These are phyloP conservation scores for Yarrowia yakushimensis DNA, from an alignment of 805 yeast species.

Conservation along the genomic window DNA sequence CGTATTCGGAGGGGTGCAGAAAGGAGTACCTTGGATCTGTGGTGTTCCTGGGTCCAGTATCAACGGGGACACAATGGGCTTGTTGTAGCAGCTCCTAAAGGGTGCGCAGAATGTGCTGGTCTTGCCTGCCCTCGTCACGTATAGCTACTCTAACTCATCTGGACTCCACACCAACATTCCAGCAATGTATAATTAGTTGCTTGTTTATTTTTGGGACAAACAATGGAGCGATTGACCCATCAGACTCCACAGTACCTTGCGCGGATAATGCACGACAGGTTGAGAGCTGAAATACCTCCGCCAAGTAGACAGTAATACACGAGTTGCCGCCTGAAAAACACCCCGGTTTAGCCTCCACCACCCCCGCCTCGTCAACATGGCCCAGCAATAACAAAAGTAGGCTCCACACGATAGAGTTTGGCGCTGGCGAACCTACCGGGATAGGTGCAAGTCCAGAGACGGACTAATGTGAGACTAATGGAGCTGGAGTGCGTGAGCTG, in stretches of 20 bases:
- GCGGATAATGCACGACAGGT: neutral
- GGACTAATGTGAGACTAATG: constrained; percentile 13
- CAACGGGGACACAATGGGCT: no score
- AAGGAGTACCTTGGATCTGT: neutral
- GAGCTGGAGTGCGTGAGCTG: no score
- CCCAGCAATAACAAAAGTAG: constrained; percentile 9
- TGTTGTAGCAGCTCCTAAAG: no score
- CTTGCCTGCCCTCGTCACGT: neutral
- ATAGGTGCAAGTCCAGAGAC: neutral
- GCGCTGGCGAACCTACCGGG: neutral
- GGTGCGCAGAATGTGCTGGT: no score
- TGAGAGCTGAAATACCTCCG: neutral
- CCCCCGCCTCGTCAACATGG: constrained; percentile 8
- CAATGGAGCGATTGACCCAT: neutral
- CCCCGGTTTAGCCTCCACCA: neutral
- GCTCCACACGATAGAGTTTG: constrained; percentile 5
- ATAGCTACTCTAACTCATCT: neutral
- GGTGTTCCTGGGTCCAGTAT: neutral
- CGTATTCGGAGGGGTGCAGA: constrained; percentile 4
- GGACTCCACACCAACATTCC: neutral
- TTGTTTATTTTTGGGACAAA: neutral
- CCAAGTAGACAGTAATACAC: no score
- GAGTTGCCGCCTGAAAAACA: neutral
- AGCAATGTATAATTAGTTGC: neutral
- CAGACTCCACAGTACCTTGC: neutral